These are phyloP conservation scores for Agrocybe praecox DNA, from an alignment of 768 basidiomycete species.

Conservation along the genomic window DNA sequence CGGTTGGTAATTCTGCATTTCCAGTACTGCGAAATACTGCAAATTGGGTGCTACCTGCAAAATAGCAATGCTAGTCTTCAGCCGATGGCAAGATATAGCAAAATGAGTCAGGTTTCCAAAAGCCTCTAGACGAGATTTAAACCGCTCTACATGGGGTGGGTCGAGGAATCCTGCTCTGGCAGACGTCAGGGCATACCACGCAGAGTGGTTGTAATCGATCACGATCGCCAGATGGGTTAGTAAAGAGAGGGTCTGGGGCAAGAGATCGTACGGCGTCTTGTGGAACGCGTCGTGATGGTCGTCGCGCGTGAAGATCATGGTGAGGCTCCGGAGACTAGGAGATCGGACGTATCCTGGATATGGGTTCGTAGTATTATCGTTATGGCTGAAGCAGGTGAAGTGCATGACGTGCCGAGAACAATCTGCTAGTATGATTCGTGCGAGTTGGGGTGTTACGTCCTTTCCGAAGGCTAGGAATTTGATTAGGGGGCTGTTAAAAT, in stretches of 20 bases:
- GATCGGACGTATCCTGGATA: constrained; percentile 6
- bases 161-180: not conserved
- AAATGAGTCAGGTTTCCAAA: not conserved
- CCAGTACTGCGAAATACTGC: not conserved
- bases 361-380: constrained; percentile 1
- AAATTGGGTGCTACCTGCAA: not conserved
- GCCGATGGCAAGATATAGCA: not conserved
- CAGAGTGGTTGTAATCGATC: not conserved
- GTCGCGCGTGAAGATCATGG: constrained; percentile 7
- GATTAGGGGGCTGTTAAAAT: constrained; percentile 2
- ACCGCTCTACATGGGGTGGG: not conserved
- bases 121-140: not conserved
- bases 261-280: constrained; percentile 19
- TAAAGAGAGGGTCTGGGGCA: constrained; percentile 17
- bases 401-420: constrained; percentile 2
- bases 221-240: constrained; percentile 29
- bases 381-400: constrained; percentile 7
- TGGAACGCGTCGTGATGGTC: not conserved
- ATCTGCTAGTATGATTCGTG: constrained; percentile 8
- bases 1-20: not conserved
- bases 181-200: not conserved
- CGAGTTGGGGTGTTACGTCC: constrained; percentile 1
- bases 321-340: constrained; percentile 9
- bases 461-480: constrained; percentile 11
- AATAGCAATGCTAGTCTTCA: not conserved